Conservation (phyloP, 148 eudicot genomes). For the Vaccinium corymbosum region DNA sequence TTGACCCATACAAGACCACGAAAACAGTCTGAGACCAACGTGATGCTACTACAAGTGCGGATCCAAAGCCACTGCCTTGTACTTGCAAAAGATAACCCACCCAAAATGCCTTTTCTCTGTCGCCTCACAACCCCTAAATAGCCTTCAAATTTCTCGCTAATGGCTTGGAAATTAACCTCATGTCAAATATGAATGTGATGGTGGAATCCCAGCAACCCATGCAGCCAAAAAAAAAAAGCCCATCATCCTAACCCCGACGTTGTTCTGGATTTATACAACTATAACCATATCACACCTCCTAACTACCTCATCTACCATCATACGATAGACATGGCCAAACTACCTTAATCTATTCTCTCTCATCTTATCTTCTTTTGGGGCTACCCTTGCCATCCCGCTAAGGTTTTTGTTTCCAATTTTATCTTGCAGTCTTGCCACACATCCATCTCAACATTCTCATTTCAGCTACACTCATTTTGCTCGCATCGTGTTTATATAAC, state of each 20-base stretch:
- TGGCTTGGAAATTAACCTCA: slow-evolving; percentile 1
- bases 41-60: not conserved
- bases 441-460: not conserved
- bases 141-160: not conserved
- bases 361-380: not conserved
- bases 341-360: not conserved
- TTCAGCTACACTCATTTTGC: not conserved
- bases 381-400: not conserved
- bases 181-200: not conserved
- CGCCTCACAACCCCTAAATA: not conserved
- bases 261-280: not conserved
- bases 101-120: not conserved
- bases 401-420: not conserved
- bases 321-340: not conserved
- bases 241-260: not conserved
- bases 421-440: not conserved
- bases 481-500: not conserved
- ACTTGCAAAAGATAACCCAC: not conserved
- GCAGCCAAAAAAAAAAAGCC: not conserved
- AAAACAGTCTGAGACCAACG: not conserved
- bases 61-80: not conserved
- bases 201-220: not conserved
- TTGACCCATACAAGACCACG: not conserved
- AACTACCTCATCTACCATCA: not conserved
- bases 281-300: not conserved